Evolutionary conservation across 352 stramenopile species (phyloP), one percentile per base, ranked within the genome.

Genomic region (Phytophthora hybrid): DNA sequence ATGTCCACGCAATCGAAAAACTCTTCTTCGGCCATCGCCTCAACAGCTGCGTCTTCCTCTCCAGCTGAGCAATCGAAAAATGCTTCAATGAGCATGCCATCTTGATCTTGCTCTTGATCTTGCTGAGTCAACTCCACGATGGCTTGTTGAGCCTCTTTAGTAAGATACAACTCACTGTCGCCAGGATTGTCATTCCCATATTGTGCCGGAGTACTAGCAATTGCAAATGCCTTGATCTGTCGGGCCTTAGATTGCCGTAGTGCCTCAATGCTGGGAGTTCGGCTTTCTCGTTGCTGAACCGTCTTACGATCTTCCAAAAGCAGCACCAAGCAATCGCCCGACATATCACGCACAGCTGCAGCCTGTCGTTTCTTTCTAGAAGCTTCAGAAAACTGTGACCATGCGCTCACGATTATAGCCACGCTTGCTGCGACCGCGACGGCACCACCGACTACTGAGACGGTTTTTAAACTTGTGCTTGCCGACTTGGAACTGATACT

Each of bases 1-100:
- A 93, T 63, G 23, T 90, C 84, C 6, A 94, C 75, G 32, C 89
- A 95, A 49, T 96, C 89, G 53, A 93, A 95, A 53, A 94, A 96
- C 58, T 93, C 87, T 54, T 96, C 87, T 71, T 96, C 89, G 0
- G 77, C 88, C 57, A 93, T 82, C 13, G 83, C 83, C 53, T 94
- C 76, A 58, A 92, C 53, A 4, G 62, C 62, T 3, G 89, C 88
- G 26, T 84, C 73, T 58, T 92, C 86, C 34, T 81, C 81, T 59
- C 82, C 75, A 8, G 77, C 73, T 37, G 83, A 47, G 46, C 88
- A 94, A 14, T 96, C 85, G 52, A 89, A 95, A 66, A 94, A 96
- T 21, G 90, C 81, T 39, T 95, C 85, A 9, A 93, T 78, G 3
- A 93, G 62, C 19, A 74, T 79, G 29, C 87, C 78, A n/a, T 89